Percentiles rank a stretch among this genome's conserved stretches.
These are phyloP conservation scores for Kwoniella sp. DNA, from an alignment of 768 basidiomycete genomes.

Conservation along the genomic window DNA sequence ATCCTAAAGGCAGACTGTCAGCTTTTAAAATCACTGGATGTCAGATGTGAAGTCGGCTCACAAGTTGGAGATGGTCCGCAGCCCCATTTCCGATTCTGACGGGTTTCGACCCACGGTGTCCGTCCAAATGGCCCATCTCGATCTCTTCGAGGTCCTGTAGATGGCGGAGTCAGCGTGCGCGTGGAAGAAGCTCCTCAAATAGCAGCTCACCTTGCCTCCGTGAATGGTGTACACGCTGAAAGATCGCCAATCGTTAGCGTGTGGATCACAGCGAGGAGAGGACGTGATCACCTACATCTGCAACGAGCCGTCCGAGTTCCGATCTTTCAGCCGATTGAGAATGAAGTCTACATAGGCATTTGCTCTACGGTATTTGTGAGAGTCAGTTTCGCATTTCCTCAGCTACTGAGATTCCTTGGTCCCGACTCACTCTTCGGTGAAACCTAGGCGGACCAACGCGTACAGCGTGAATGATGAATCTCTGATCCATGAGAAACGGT, in stretches of 20 bases:
- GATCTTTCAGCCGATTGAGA: slow-evolving; percentile 74
- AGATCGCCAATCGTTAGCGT: neutral
- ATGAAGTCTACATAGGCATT: slow-evolving; percentile 90
- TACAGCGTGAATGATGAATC: slow-evolving; percentile 96
- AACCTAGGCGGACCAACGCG: slow-evolving; percentile 88
- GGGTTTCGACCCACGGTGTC: slow-evolving; percentile 57
- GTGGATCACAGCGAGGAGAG: neutral
- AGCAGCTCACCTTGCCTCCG: slow-evolving; percentile 60
- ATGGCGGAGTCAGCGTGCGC: too few relatives aligned
- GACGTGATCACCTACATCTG: slow-evolving; percentile 73
- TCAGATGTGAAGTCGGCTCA: slow-evolving; percentile 50
- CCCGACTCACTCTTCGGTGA: slow-evolving; percentile 85
- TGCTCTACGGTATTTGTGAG: slow-evolving; percentile 17
- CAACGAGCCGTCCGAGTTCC: slow-evolving; percentile 83
- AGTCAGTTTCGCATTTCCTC: too few relatives aligned
- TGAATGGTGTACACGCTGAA: slow-evolving; percentile 76
- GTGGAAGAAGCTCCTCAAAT: neutral
- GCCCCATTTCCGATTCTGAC: slow-evolving; percentile 88
- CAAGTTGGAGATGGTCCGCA: slow-evolving; percentile 87
- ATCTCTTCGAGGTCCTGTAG: slow-evolving; percentile 71
- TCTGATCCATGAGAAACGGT: slow-evolving; percentile 66
- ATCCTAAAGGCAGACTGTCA: slow-evolving; percentile 63
- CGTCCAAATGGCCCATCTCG: slow-evolving; percentile 83
- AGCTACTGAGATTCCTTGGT: too few relatives aligned
- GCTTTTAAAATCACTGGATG: too few relatives aligned